Base-by-base conservation (phyloP, 2,329 filamentous ascomycete species). In the Exophiala sideris region DNA sequence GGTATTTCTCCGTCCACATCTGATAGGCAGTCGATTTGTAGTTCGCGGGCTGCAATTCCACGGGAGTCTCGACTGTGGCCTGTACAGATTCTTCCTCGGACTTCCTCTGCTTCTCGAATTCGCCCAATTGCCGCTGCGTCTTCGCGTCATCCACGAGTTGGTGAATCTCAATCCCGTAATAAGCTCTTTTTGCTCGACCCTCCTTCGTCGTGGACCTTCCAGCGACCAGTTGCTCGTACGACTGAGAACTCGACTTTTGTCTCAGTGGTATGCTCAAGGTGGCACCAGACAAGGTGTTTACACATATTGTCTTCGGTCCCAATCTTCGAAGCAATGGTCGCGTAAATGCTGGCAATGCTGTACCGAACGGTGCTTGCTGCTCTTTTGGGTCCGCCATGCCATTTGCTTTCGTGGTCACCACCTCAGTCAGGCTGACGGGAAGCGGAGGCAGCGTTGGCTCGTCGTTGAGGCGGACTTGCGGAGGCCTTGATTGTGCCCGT, bases 1-100 rank as follows among this genome's bases (percentile, higher is more conserved):
- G 86, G 68, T 99, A 99, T 69, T 99, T 99, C 68, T 99, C 94
- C 0, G 92, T 96, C 94, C 94, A 99, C 67, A 99, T 71, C 50
- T 66, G 52, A 44, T 64, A 55, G 49, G 63, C 65, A 39, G 64
- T 65, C 29, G 67, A 58, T n/a, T 65, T 71, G 71, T 33, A 68
- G 67, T 42, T 62, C 60, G 40, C 50, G 45, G 66, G 32, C 61
- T 56, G 45, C 59, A 64, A 57, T 21, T 50, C 39, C 71, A 66
- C 2, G 68, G 71, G 40, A 24, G 21, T 20, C 21, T 36, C 29
- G 7, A 48, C 42, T 5, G 18, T 38, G 14, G 62, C 63, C 40
- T 68, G 64, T 11, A 71, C 52, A 10, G 36, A 42, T 29, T 61
- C 55, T 33, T 59, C 44, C 41, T 51, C 21, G 34, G 48, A 48